Evolutionary conservation across 345 rosid species (phyloP), one percentile per base, ranked within the genome.

Genomic region (Viola odorata): DNA sequence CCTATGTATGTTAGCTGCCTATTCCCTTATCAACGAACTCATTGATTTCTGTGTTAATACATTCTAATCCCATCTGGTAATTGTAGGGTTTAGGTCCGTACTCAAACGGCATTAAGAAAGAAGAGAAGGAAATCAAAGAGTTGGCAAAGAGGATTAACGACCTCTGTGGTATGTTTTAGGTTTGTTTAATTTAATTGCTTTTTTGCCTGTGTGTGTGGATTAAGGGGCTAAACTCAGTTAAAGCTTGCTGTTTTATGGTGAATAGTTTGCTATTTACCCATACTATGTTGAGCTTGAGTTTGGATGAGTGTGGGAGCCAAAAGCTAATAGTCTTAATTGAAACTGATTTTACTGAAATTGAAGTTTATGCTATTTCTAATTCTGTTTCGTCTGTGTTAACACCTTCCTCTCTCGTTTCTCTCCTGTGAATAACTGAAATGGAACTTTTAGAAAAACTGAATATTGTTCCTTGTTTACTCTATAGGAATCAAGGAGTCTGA

Each of bases 401-500:
- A 23, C 1, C 32, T 23, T 1, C 32, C 32, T 23, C 32, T 23
- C 32, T 23, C 2, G 32, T 23, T 23, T 23, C 32, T 23, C 32
- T 23, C 32, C 32, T 23, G 32, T 23, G 32, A 23, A 23, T 23
- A 23, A 23, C 32, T 23, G 32, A 23, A 23, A 23, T 23, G 32
- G 32, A 23, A 23, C 32, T 23, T 23, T 23, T 23, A 23, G 32
- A 23, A 23, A 47, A 7, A 11, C 13, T 12, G 11, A 47, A 47
- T 11, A 10, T 7, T 47, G 52, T 4, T 23, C 8, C 16, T 51
- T 61, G 49, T 38, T 62, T 64, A 40, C 8, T 37, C 3, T 6
- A 15, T 38, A 89, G 98, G 96, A 63, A 94, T 94, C 54, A 94
- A 94, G 80, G 99, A 94, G 73, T 94, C 99, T 45, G 99, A 90